A percentile compares a stretch with the other conserved stretches of the same genome.
phyloP scores from a whole-genome alignment of 129 eudicot genomes.

The Logfia minima region DNA sequence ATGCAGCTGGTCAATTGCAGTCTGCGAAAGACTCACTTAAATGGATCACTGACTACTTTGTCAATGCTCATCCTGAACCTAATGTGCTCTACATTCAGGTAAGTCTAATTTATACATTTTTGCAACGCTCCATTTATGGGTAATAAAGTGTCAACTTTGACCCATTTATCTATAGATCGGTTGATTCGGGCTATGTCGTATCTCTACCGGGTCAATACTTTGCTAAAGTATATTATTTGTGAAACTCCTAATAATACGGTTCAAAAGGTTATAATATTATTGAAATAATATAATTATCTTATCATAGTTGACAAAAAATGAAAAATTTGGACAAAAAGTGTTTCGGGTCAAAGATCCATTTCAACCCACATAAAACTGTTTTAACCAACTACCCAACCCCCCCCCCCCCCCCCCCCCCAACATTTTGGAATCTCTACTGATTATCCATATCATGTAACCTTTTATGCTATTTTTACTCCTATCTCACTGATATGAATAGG shows the following conservation, averaged over 20 bases:
- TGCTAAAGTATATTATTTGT: no score
- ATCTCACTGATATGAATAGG: neutral
- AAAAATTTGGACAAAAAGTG: neutral
- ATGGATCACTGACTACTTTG: conserved; percentile 88
- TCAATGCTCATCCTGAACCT: conserved; percentile 77
- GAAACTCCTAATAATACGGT: neutral
- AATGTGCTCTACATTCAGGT: conserved; percentile 92
- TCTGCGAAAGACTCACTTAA: conserved; percentile 80
- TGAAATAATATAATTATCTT: no score
- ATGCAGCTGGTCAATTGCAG: conserved; percentile 60
- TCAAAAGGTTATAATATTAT: neutral
- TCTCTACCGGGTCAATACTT: neutral
- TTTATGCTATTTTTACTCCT: neutral
- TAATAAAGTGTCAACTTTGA: neutral
- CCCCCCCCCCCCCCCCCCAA: no score
- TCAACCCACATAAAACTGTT: neutral
- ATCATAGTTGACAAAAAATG: neutral
- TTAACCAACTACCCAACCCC: neutral
- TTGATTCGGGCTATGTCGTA: neutral
- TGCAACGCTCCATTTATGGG: neutral
- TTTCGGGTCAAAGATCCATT: neutral
- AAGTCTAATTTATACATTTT: neutral
- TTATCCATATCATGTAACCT: neutral
- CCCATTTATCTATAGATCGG: neutral
- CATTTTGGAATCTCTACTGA: neutral